Conservation (phyloP, 768 basidiomycete species). For the Lyophyllum shimeji region DNA sequence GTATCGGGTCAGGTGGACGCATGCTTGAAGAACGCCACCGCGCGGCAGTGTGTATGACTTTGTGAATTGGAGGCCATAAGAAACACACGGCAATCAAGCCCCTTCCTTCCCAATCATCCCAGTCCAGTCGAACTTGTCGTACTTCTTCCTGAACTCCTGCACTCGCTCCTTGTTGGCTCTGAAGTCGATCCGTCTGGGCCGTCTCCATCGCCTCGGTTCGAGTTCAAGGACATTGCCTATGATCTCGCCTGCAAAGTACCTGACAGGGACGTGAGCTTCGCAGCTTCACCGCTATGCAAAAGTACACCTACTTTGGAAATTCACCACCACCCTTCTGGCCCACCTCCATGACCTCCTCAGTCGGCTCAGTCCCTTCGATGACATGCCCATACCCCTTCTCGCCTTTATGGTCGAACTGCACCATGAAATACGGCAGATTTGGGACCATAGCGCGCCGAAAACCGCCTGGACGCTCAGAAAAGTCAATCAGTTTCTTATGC, state of each 20-base stretch:
- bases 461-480: conserved; percentile 84
- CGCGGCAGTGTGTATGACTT: too few relatives aligned
- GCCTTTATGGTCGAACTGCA: conserved; percentile 97
- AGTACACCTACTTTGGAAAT: conserved; percentile 70
- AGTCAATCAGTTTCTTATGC: conserved; percentile 96
- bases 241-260: conserved; percentile 94
- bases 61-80: too few relatives aligned
- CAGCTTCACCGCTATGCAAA: conserved; percentile 10
- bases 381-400: conserved; percentile 98
- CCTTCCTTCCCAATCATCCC: conserved; percentile 53
- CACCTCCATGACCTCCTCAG: conserved; percentile 54
- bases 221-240: conserved; percentile 89
- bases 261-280: conserved; percentile 29
- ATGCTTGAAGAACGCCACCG: too few relatives aligned
- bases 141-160: conserved; percentile 67
- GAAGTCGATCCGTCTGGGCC: conserved; percentile 74
- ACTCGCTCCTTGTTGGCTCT: conserved; percentile 71
- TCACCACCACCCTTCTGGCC: conserved; percentile 90
- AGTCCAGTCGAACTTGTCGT: conserved; percentile 82
- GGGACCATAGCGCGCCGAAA: conserved; percentile 95
- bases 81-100: not conserved
- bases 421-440: conserved; percentile 98
- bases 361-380: conserved; percentile 82
- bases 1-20: too few relatives aligned
- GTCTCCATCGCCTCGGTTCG: conserved; percentile 83